Evolutionary conservation across 495 filamentous ascomycete genomes (phyloP).

Genomic region (Chaetomium fimeti): DNA sequence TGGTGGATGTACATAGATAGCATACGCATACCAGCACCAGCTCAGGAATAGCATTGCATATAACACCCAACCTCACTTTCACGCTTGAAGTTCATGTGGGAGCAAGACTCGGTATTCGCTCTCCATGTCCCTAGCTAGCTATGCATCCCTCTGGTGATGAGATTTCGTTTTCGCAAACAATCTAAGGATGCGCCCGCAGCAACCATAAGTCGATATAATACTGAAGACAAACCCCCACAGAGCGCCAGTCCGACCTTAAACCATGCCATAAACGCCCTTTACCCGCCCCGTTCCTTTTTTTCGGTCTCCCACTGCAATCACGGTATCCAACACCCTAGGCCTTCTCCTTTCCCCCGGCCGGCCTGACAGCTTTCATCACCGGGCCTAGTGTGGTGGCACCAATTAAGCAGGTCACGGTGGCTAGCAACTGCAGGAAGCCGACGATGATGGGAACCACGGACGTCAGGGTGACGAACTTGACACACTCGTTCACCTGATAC

Average conservation of each 20-base stretch:
- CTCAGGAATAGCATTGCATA: slow-evolving; percentile 7
- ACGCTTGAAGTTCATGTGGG: background rate
- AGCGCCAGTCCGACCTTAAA: background rate
- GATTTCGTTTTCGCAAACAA: too few species aligned
- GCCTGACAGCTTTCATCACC: slow-evolving; percentile 16
- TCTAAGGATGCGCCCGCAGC: too few species aligned
- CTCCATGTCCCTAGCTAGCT: too few species aligned
- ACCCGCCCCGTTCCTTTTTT: background rate
- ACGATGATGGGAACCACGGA: slow-evolving; percentile 50
- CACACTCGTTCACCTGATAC: slow-evolving; percentile 75
- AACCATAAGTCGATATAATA: background rate
- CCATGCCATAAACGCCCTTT: background rate
- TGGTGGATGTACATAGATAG: slow-evolving; percentile 1
- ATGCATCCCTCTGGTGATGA: too few species aligned
- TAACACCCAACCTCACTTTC: background rate
- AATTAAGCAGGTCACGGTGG: slow-evolving; percentile 61
- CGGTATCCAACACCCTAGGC: too few species aligned
- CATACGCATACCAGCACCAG: slow-evolving; percentile 2
- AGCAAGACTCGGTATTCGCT: too few species aligned
- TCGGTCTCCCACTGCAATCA: too few species aligned
- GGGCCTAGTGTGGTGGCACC: slow-evolving; percentile 42
- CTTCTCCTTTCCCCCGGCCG: background rate
- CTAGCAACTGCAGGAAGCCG: slow-evolving; percentile 49
- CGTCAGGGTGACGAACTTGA: slow-evolving; percentile 62
- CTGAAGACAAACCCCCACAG: background rate